Evolutionary conservation across 1,284 basidiomycete species (phyloP).

Genomic region (Wallemia mellicola): DNA sequence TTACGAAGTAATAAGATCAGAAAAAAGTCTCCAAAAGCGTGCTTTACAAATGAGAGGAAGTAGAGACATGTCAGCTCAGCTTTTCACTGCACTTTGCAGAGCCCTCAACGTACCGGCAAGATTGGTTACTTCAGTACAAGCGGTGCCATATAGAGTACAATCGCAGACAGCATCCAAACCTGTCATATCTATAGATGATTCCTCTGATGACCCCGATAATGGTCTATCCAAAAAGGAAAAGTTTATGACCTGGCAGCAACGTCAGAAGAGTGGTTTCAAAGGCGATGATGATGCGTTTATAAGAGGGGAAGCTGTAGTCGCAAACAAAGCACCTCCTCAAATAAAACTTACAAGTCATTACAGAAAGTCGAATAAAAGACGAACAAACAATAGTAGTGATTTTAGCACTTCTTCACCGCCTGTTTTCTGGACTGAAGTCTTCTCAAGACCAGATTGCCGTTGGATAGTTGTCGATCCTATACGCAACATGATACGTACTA

Average conservation of each 20-base stretch:
- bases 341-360: background rate
- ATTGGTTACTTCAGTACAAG: constrained; percentile 66
- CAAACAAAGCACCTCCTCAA: background rate
- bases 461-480: constrained; percentile 88
- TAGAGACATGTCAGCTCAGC: constrained; percentile 58
- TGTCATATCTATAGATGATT: background rate
- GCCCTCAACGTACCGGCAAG: constrained; percentile 62
- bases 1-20: constrained; percentile 25
- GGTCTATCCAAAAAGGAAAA: no score
- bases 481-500: constrained; percentile 44
- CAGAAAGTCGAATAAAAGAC: background rate
- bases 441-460: constrained; percentile 59
- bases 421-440: constrained; percentile 92
- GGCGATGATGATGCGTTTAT: background rate
- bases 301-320: background rate
- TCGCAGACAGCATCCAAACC: background rate
- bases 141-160: constrained; percentile 39
- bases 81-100: constrained; percentile 71
- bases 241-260: background rate
- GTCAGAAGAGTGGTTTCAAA: background rate
- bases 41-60: constrained; percentile 48
- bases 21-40: constrained; percentile 69
- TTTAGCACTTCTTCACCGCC: constrained; percentile 27
- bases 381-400: background rate
- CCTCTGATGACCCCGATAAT: background rate